These are phyloP conservation scores for Stephanodiscus minutulus DNA, from an alignment of 108 stramenopile genomes.

Conservation along the genomic window DNA sequence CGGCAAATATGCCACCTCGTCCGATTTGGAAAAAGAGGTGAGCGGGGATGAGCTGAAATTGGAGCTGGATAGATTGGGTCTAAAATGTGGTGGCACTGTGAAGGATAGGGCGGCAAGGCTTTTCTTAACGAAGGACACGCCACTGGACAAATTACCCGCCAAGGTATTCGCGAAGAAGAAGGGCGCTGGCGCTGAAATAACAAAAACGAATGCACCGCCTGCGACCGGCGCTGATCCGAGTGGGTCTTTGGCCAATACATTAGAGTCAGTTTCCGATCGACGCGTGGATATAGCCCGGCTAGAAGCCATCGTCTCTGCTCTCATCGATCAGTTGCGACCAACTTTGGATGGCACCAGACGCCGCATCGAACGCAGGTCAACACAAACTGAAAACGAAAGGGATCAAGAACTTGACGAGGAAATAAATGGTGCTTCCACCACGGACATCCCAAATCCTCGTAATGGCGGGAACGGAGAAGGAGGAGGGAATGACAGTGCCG, in stretches of 20 bases:
- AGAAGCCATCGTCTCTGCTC: slow-evolving; percentile 73
- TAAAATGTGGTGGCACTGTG: slow-evolving; percentile 96
- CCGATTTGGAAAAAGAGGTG: slow-evolving; percentile 67
- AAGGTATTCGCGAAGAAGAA: slow-evolving; percentile 74
- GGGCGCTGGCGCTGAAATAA: slow-evolving; percentile 1
- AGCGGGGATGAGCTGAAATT: slow-evolving; percentile 86
- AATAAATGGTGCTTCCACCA: slow-evolving; percentile 50
- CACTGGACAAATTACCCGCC: slow-evolving; percentile 80
- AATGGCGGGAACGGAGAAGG: slow-evolving; percentile 47
- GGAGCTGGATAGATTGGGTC: slow-evolving; percentile 84
- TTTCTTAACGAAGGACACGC: slow-evolving; percentile 87
- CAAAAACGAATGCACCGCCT: slow-evolving; percentile 3
- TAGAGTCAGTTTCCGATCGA: slow-evolving; percentile 49
- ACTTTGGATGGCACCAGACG: slow-evolving; percentile 87
- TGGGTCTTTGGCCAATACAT: background rate
- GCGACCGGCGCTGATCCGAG: slow-evolving; percentile 4
- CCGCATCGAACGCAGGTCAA: slow-evolving; percentile 87
- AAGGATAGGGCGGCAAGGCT: slow-evolving; percentile 89
- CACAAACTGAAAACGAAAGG: slow-evolving; percentile 91
- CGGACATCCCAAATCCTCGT: slow-evolving; percentile 14
- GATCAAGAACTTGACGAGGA: slow-evolving; percentile 90
- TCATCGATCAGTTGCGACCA: slow-evolving; percentile 87
- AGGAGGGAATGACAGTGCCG: slow-evolving; percentile 55
- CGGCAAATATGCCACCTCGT: slow-evolving; percentile 54
- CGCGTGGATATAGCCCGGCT: slow-evolving; percentile 75